These are phyloP conservation scores for Aspergillus sclerotialis DNA, from an alignment of 2,329 filamentous ascomycete genomes.

Conservation along the genomic window DNA sequence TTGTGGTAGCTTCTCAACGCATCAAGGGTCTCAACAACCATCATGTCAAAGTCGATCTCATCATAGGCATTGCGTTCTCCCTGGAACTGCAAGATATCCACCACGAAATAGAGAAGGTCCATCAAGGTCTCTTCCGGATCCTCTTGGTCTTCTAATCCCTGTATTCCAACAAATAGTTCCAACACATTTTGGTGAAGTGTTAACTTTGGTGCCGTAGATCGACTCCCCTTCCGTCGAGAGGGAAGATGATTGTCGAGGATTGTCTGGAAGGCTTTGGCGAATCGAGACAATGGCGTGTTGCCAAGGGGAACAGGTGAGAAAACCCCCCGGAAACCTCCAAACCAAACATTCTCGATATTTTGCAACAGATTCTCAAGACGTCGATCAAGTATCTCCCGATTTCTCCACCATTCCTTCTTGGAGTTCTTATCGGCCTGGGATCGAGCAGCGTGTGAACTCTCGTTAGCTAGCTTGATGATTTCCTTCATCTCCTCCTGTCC, in stretches of 20 bases:
- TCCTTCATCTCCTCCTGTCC: conserved; percentile 73
- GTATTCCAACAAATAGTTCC: conserved; percentile 82
- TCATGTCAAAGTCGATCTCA: conserved; percentile 89
- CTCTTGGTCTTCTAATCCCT: conserved; percentile 60
- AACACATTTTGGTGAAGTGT: conserved; percentile 62
- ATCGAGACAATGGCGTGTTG: conserved; percentile 61
- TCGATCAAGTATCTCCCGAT: conserved; percentile 70
- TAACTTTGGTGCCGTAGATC: conserved; percentile 46
- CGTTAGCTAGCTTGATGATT: conserved; percentile 74
- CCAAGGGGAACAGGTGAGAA: conserved; percentile 67
- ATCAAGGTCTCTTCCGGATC: conserved; percentile 86
- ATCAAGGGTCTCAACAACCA: conserved; percentile 82
- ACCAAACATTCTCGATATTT: conserved; percentile 88
- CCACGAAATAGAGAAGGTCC: conserved; percentile 90
- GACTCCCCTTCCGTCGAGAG: conserved; percentile 59
- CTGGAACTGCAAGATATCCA: conserved; percentile 94
- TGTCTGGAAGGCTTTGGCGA: conserved; percentile 69
- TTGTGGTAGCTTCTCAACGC: conserved; percentile 73
- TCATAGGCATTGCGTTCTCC: conserved; percentile 96
- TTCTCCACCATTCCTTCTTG: conserved; percentile 82
- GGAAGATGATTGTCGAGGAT: conserved; percentile 80
- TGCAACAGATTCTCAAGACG: conserved; percentile 70
- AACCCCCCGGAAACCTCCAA: conserved; percentile 91
- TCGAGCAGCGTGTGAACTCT: conserved; percentile 67
- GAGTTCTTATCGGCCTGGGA: conserved; percentile 68